Conservation (phyloP, 768 basidiomycete species). For the Mycena polygramma region DNA sequence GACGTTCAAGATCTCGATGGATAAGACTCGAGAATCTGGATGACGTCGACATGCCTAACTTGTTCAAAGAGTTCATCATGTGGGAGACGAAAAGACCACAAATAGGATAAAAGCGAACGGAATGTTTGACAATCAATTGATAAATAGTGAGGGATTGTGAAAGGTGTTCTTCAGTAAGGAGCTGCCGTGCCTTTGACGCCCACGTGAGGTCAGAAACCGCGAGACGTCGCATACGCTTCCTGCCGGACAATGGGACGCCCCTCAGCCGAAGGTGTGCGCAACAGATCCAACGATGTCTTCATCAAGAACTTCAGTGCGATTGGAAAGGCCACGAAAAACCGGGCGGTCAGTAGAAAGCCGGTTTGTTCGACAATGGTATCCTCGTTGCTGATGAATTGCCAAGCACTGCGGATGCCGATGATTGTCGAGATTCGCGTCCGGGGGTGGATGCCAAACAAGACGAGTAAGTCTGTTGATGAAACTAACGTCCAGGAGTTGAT, state of each 20-base stretch:
- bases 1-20: slow-evolving; percentile 91
- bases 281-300: slow-evolving; percentile 89
- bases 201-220: slow-evolving; percentile 76
- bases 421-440: slow-evolving; percentile 74
- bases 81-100: slow-evolving; percentile 94
- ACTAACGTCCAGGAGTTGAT: slow-evolving; percentile 77
- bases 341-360: slow-evolving; percentile 89
- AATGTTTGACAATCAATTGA: slow-evolving; percentile 92
- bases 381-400: slow-evolving; percentile 88
- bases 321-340: slow-evolving; percentile 91
- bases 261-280: slow-evolving; percentile 78
- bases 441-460: slow-evolving; percentile 86
- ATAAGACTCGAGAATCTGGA: slow-evolving; percentile 88
- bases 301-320: slow-evolving; percentile 93
- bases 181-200: slow-evolving; percentile 87
- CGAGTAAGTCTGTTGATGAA: slow-evolving; percentile 79
- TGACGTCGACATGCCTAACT: slow-evolving; percentile 83
- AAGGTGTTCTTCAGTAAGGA: slow-evolving; percentile 92
- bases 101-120: slow-evolving; percentile 92
- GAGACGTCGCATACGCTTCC: slow-evolving; percentile 87
- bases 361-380: slow-evolving; percentile 95
- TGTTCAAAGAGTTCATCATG: slow-evolving; percentile 90
- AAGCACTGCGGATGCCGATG: slow-evolving; percentile 93
- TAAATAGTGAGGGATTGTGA: slow-evolving; percentile 83
- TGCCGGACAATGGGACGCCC: slow-evolving; percentile 86